Conservation (phyloP, 164 flowering plant species). For the Nymphaea colorata region DNA sequence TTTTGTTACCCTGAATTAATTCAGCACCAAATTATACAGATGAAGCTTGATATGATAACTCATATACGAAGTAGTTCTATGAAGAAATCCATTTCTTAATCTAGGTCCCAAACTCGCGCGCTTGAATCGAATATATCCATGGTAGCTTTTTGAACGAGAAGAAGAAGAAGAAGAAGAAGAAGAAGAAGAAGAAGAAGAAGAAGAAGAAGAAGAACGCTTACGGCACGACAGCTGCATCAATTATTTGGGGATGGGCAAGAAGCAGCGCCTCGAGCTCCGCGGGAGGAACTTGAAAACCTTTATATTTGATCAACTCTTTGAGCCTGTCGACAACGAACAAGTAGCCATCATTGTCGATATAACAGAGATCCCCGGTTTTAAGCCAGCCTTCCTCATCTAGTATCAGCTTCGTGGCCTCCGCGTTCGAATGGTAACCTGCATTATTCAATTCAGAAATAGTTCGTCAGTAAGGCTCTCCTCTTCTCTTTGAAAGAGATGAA, state of each 20-base stretch:
- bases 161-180: not conserved
- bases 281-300: constrained; percentile 95
- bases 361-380: constrained; percentile 85
- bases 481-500: no score
- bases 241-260: constrained; percentile 50
- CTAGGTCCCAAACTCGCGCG: no score
- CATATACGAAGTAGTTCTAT: no score
- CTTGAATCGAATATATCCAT: no score
- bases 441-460: not conserved
- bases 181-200: no score
- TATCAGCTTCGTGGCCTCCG: constrained; percentile 64
- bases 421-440: constrained; percentile 70
- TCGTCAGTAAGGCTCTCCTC: no score
- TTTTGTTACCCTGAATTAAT: no score
- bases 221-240: constrained; percentile 94
- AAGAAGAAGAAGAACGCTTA: constrained; percentile 19
- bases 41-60: no score
- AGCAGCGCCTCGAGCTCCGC: constrained; percentile 39
- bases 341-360: constrained; percentile 73
- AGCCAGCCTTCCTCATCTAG: constrained; percentile 74
- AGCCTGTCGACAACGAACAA: constrained; percentile 82
- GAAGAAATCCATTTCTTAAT: no score
- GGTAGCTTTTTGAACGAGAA: no score
- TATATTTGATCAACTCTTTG: constrained; percentile 90
- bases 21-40: no score